Base-by-base conservation (phyloP, 768 basidiomycete species). In the Collybia mongolica region DNA sequence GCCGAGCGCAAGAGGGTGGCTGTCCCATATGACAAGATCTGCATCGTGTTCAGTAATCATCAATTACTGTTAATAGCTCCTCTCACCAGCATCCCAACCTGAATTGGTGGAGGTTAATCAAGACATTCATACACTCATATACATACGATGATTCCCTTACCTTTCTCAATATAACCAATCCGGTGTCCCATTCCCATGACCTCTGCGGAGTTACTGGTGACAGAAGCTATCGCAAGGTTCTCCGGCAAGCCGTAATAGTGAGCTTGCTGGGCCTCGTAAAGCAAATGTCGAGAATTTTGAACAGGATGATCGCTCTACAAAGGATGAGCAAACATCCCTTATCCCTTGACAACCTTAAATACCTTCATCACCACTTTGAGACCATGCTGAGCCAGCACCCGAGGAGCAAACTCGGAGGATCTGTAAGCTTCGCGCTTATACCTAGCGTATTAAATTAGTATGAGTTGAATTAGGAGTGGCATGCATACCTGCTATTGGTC, bases 211-310 rank as follows among this genome's bases (percentile, higher is more conserved):
- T 76, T 82, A 22, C 81, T 81, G 0, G 83, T 95, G 8, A 95
- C 84, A 20, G 90, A 81, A 2, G 84, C 74, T 29, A 96, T 72
- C 0, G 93, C 88, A 7, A 82, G 69, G 45, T 84, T 81, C 6
- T 74, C 73, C 26, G 86, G 81, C 5, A 95, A 74, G 9, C 91
- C 90, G 58, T 88, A 91, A 62, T 84, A 87, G 60, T 87, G 82
- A 0, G 87, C 89, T 65, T 90, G 88, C 58, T 91, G 89, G 3
- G 92, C 91, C 65, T 95, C 92, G 56, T 83, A 88, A 18, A 92
- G 61, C 8, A 96, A 75, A 66, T 86, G 85, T 3, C 92, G 81
- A 5, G 86, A 86, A 50, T 92, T 80, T 41, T 83, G 58, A 2
- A 68, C 74, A 1, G 84, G 80, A 56, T 88, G 86, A 56, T 87